Evolutionary conservation across 306 rosid genomes (phyloP).

Genomic region (Cicer yamashitae): DNA sequence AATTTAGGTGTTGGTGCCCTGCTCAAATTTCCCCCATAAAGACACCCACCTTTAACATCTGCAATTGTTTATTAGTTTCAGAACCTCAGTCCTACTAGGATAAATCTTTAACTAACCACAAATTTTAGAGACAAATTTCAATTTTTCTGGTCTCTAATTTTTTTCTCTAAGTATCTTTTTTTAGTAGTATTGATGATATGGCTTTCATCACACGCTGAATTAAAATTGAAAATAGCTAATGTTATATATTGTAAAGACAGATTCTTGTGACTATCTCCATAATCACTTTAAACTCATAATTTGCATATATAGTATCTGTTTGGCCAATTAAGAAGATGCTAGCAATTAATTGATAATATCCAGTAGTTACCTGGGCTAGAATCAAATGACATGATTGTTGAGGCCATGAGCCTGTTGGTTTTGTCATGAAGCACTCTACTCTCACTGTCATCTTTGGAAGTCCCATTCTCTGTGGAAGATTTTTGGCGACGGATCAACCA

Average conservation of each 20-base stretch:
- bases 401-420: slow-evolving; percentile 65
- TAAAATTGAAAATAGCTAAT: slow-evolving; percentile 4
- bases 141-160: background rate
- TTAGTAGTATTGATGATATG: background rate
- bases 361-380: slow-evolving; percentile 77
- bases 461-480: slow-evolving; percentile 48
- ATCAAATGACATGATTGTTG: slow-evolving; percentile 53
- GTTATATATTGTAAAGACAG: background rate
- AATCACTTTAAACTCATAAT: background rate
- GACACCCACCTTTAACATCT: slow-evolving; percentile 88
- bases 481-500: slow-evolving; percentile 67
- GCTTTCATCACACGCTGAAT: slow-evolving; percentile 2
- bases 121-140: background rate
- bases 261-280: slow-evolving; percentile 37
- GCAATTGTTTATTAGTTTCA: slow-evolving; percentile 37
- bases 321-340: background rate
- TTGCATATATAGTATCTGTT: slow-evolving; percentile 22
- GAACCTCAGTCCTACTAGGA: background rate
- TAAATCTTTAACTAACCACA: background rate
- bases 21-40: slow-evolving; percentile 67
- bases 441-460: slow-evolving; percentile 48
- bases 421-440: slow-evolving; percentile 47
- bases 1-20: slow-evolving; percentile 55
- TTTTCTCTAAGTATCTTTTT: too few relatives aligned
- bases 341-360: slow-evolving; percentile 1